Percentiles rank a stretch among this genome's conserved stretches.
These are phyloP conservation scores for Aspergillus egyptiacus DNA, from an alignment of 495 filamentous ascomycete species.

Conservation along the genomic window DNA sequence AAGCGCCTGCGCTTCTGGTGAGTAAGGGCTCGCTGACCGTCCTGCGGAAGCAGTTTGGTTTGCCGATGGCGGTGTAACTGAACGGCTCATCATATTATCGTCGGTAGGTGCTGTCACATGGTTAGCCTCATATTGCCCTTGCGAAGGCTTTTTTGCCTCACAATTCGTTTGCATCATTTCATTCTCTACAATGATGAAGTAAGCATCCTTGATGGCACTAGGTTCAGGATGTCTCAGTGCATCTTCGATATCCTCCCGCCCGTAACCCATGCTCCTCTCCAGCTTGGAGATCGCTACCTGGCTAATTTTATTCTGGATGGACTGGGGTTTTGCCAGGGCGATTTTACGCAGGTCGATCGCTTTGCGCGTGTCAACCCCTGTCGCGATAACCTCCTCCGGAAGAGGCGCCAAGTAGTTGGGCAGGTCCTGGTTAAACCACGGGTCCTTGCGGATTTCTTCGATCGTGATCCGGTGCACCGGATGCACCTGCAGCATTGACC, in stretches of 20 bases:
- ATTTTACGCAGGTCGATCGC: constrained; percentile 76
- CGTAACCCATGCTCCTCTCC: constrained; percentile 96
- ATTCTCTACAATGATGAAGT: constrained; percentile 95
- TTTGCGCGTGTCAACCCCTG: constrained; percentile 85
- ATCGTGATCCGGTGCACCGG: constrained; percentile 91
- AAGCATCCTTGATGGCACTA: constrained; percentile 97
- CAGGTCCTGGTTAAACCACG: constrained; percentile 87
- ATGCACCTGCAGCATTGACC: constrained; percentile 91
- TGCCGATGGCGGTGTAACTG: constrained; percentile 21
- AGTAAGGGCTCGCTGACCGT: constrained; percentile 17
- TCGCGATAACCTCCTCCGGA: constrained; percentile 88
- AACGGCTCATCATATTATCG: constrained; percentile 31
- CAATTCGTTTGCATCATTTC: constrained; percentile 94
- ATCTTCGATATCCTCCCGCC: constrained; percentile 88
- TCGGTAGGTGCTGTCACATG: constrained; percentile 35
- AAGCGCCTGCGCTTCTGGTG: constrained; percentile 19
- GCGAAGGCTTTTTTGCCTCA: constrained; percentile 32
- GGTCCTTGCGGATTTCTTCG: constrained; percentile 85
- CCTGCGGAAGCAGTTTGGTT: constrained; percentile 19
- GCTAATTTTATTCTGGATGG: constrained; percentile 82
- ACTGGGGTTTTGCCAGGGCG: constrained; percentile 66
- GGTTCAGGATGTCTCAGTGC: constrained; percentile 86
- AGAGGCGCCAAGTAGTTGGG: constrained; percentile 80
- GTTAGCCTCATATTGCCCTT: constrained; percentile 8
- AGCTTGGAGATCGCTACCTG: constrained; percentile 89